Base-by-base conservation (phyloP, 129 eudicot genomes). In the Arctium lappa region DNA sequence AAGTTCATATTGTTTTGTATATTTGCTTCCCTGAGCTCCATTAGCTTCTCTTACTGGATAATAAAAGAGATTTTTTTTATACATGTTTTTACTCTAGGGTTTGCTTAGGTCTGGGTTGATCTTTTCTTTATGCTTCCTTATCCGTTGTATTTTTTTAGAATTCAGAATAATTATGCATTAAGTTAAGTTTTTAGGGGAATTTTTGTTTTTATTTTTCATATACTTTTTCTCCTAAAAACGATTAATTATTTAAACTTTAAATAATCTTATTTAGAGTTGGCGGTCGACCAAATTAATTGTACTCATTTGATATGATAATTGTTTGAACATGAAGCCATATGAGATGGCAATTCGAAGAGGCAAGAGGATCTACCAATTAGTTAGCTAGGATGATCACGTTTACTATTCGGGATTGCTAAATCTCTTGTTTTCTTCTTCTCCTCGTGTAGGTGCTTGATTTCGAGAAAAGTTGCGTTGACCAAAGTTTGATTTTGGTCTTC, bases 11-110 rank as follows among this genome's bases (percentile, higher is more conserved):
- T 1, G n/a, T 15, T 30, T 40, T 12, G 4, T 69, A 36, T 40
- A 40, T 40, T 40, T 40, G 42, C 42, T 72, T 15, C 76, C 29
- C 22, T 15, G 42, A 50, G 46, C 72, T 77, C 11, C 30, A 36
- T 34, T 56, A 16, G 62, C 66, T 11, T 56, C 22, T 13, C 1
- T 33, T 33, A 12, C 62, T 12, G 62, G 18, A 50, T 50, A 50
- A 50, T 12, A 50, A 50, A 50, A 50, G 62, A 50, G 62, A 50
- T 46, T 46, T 4, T 18, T 6, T 16, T 60, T 34, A 8, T 34
- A 33, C 5, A 22, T 11, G 27, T 77, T 36, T 56, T 37, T 11
- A 75, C 34, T 82, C 81, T 75, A 82, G 81, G 81, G 81, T 82
- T 82, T 82, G 30, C 1, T 53, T 70, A 81, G 50, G 42, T 73